Base-by-base conservation (phyloP, 208 protist genomes). In the Crithidia expoeki region DNA sequence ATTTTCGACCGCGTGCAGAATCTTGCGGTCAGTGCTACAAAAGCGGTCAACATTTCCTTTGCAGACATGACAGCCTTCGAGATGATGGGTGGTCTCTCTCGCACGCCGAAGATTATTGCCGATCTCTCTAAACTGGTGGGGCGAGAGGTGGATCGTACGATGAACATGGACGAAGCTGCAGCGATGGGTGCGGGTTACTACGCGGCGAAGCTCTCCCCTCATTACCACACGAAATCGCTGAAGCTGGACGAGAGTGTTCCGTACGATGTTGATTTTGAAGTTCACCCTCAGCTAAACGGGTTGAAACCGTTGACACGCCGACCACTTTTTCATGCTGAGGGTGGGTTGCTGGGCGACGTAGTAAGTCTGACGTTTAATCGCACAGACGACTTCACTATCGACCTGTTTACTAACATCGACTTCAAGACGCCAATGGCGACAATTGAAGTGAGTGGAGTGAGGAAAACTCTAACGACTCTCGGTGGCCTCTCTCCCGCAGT, bases 131-230 rank as follows among this genome's bases (percentile, higher is more conserved):
- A 46, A 14, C 59, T 81, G 3, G 62, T 90, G 23, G 88, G 88
- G 1, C 58, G 84, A 14, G 80, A 82, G 25, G 83, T 95, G 25
- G 85, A 94, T 55, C 80, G 90, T 30, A 97, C 94, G 2, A 65
- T 97, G 61, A 97, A 97, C 67, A 93, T 93, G 76, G 94, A 97
- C 59, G 94, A 97, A 72, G 84, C 91, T 50, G 92, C 90, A 12
- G 92, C 90, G 11, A 76, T 96, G 23, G 94, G 94, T 51, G 90
- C 94, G 2, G 88, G 74, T 25, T 97, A 95, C 72, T 89, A 93
- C 78, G 94, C 82, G 14, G 90, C 90, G 47, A 81, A 84, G 33
- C 65, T 96, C 5, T 91, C 89, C n/a, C 75, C 85, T 36, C 72
- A 81, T 58, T 97, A 96, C 71, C 79, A 84, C 40, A 74, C 81